Evolutionary conservation across 345 rosid genomes (phyloP), one percentile per base, ranked within the genome.

Genomic region (Cochlearia excelsa): DNA sequence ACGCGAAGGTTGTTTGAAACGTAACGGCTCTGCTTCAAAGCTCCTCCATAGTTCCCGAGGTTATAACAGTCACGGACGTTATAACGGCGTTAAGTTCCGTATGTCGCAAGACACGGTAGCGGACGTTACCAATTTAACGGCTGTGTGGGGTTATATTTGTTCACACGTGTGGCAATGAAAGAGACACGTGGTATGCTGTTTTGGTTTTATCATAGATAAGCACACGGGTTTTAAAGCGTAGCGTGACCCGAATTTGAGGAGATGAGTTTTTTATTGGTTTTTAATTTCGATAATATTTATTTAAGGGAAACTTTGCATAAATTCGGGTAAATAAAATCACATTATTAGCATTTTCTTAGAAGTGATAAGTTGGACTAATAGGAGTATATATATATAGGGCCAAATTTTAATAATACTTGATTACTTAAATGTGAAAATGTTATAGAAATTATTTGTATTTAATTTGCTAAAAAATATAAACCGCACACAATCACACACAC

Each of bases 61-160:
- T 46, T 30, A 35, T 49, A 70, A 63, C 64, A 65, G 74, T 63
- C 59, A 63, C 65, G 47, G 59, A 57, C 64, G 64, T 70, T 70
- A 42, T 10, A 61, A 55, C 63, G 59, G 49, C 34, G 74, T 62
- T 63, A 63, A 51, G 46, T 50, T 42, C 42, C 61, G 61, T 53
- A 3, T 45, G 7, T 23, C 26, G 3, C 26, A 53, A 61, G 62
- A 47, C 46, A 61, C 34, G 33, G 69, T 50, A 55, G 49, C 54
- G 23, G 53, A 56, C 59, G 59, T 43, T 63, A 55, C 44, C 41
- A 5, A 3, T 34, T 6, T 54, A 55, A 61, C 67, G 68, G 63
- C 58, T 31, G 16, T 40, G 46, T 47, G 30, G 23, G 31, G 30
- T 9, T 31, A 41, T 16, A 35, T 23, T 16, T 11, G 23, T 59